Base-by-base conservation (phyloP, 2,329 filamentous ascomycete genomes). In the Aciculosporium take region DNA sequence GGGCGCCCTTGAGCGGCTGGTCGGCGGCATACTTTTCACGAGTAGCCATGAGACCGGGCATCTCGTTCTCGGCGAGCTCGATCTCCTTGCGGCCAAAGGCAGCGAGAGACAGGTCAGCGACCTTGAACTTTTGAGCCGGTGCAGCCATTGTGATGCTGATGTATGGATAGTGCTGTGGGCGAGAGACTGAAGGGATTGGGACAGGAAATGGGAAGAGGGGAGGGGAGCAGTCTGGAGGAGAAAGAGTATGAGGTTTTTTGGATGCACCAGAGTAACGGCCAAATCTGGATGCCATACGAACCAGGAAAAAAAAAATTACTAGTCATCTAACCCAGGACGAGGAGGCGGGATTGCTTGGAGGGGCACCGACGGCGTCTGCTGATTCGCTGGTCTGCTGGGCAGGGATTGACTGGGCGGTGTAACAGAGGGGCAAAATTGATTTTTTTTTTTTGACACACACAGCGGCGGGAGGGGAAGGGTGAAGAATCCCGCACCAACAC, bases 21-120 rank as follows among this genome's bases (percentile, higher is more conserved):
- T 94, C 89, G 48, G 66, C 66, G 56, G 84, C 84, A 66, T 96
- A 98, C 76, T 94, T 94, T 61, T 68, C 64, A 62, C 91, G 83
- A 60, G 88, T 96, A 60, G 84, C 78, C 84, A 98, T 94, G 56
- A 98, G 80, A 79, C 91, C 89, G 52, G 89, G 88, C 88, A 95
- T 95, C 75, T 87, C 82, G 63, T 85, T 80, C 68, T 96, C 89
- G 59, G 91, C 88, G 62, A 96, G 79, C 71, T 95, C 88, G 60
- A 98, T 95, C 80, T 98, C 91, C 69, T 89, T 88, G 71, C 91
- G 88, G 69, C 91, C 91, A 63, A 98, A 96, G 68, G 91, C 91
- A 63, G 91, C 89, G 64, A 96, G 81, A 64, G 83, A 85, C 66
- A 96, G 84, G 77, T 96, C 91, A 62, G 89, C 87, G 72, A 98